Evolutionary conservation across 2,329 filamentous ascomycete species (phyloP), one percentile per base, ranked within the genome.

Genomic region (Amauroascus niger): DNA sequence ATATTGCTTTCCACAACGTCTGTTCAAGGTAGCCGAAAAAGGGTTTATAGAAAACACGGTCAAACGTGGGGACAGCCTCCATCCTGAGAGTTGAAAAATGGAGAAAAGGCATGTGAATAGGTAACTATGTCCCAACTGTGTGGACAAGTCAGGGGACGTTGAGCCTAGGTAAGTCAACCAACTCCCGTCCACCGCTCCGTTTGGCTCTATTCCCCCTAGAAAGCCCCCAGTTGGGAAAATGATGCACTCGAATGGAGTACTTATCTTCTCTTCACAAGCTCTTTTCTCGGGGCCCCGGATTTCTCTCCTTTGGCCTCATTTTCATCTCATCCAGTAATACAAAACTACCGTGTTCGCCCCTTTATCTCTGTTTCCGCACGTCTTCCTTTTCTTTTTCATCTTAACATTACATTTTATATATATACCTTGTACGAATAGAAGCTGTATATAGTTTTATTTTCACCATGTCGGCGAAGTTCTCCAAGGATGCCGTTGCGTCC

Each of bases 391-490:
- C 14, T 1, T 40, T 16, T 8, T 2, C 11, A 14, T 18, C 35
- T 33, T 8, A 8, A 40, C 26, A 26, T 48, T 24, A 26, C 16
- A 24, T 49, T 49, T 4, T 7, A 35, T 26, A 13, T 37, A 20
- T 49, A 13, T 37, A 20, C 18, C 43, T 20, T 46, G 44, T 46
- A 18, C n/a, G 22, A 30, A 46, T 46, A 46, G 18, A 46, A 28
- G 32, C 8, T n/a, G n/a, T n/a, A n/a, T n/a, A n/a, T n/a, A n/a
- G 28, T 14, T n/a, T 46, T 11, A 32, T 37, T 22, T 22, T 28
- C 32, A 33, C 55, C 64, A 98, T 98, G 93, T 86, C 90, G 49
- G 87, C 93, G 74, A 85, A 81, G 28, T 96, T 95, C 70, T 86
- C 84, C 52, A 78, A 83, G 60, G 80, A 80, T 75, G 90, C 96